These are phyloP conservation scores for Hydrangea macrophylla DNA, from an alignment of 148 eudicot genomes.

Conservation along the genomic window DNA sequence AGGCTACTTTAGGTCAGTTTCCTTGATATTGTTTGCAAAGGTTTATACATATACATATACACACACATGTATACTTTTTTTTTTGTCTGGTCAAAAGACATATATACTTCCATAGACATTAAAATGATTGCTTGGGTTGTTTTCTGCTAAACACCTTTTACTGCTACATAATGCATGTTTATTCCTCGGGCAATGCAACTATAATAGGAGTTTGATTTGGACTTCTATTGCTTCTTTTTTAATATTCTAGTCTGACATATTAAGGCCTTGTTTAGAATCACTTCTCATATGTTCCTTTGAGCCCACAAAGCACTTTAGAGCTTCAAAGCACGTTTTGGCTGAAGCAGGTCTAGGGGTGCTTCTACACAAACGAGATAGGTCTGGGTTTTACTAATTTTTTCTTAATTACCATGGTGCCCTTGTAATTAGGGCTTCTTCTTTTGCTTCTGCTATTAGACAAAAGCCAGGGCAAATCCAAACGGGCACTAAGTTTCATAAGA, in stretches of 20 bases:
- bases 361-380: too few relatives aligned
- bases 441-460: too few relatives aligned
- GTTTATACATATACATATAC: too few relatives aligned
- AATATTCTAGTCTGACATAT: too few relatives aligned
- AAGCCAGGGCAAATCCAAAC: not conserved
- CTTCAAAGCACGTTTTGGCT: too few relatives aligned
- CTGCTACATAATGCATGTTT: not conserved
- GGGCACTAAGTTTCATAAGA: not conserved
- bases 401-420: too few relatives aligned
- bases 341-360: too few relatives aligned
- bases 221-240: not conserved
- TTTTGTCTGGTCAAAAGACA: not conserved
- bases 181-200: not conserved
- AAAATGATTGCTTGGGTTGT: not conserved
- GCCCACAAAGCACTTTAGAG: too few relatives aligned
- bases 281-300: too few relatives aligned
- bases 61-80: not conserved
- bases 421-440: too few relatives aligned
- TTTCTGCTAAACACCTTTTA: not conserved
- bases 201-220: not conserved
- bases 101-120: not conserved
- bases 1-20: slow-evolving; percentile 85
- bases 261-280: too few relatives aligned
- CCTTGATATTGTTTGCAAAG: slow-evolving; percentile 7
- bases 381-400: too few relatives aligned